Evolutionary conservation across 768 basidiomycete genomes (phyloP), one percentile per base, ranked within the genome.

Genomic region (Suillus americanus): DNA sequence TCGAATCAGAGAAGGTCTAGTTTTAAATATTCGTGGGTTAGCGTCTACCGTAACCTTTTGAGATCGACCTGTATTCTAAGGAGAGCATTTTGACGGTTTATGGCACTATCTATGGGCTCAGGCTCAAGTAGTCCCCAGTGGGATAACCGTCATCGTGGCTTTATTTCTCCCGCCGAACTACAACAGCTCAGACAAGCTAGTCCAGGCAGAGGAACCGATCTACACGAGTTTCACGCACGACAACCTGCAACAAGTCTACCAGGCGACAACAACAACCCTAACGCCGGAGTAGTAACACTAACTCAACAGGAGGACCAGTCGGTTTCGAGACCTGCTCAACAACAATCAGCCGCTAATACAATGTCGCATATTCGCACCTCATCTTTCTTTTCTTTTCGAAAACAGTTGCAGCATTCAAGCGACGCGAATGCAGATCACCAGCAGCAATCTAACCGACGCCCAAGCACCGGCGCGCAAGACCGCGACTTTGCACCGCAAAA

Each of bases 321-420:
- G 28, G 53, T 30, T 30, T 54, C 4, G 63, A 28, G 60, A 62
- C 59, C 65, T 64, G 43, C 71, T 69, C 56, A n/a, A 61, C 75
- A 54, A 50, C 67, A 53, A 53, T 5, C 72, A 14, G 60, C 70
- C 13, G 45, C 64, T 56, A 53, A 53, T 30, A 62, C 73, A 16
- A 71, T 70, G 40, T 64, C 75, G 16, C 88, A 89, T 71, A 69
- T 82, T 41, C 85, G 87, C 46, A 80, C 86, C n/a, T 76, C 85
- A 8, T 89, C 88, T 33, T 86, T 88, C 79, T 89, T 89, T 74
- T 84, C 86, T 20, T 87, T 89, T 73, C 80, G 81, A 66, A 79
- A 71, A 35, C 67, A 84, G 79, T 65, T 59, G 14, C 75, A 75
- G 4, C 75, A 75, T 33, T 64, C 76, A 9, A 68, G 68, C 48